Evolutionary conservation across 495 filamentous ascomycete species (phyloP).

Genomic region (Penicillium parvum): DNA sequence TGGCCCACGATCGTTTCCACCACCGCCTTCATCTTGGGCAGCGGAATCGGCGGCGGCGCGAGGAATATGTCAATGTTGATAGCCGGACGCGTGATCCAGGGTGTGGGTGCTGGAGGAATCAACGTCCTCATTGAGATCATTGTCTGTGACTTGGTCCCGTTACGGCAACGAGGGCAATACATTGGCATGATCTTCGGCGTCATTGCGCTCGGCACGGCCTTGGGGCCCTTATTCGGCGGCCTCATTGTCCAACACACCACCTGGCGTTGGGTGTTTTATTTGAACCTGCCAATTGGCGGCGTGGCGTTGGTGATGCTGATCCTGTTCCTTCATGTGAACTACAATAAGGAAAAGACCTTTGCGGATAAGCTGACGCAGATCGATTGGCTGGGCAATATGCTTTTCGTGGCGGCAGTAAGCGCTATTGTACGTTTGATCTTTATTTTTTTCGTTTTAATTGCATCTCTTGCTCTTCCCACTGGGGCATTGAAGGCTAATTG

Average conservation of each 20-base stretch:
- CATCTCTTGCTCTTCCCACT: conserved; percentile 47
- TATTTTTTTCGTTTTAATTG: too few species aligned
- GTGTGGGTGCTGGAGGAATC: conserved; percentile 32
- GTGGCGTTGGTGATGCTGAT: conserved; percentile 20
- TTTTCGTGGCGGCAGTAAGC: conserved; percentile 43
- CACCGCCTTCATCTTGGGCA: too few species aligned
- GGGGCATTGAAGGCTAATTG: too few species aligned
- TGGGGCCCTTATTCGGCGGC: conserved; percentile 29
- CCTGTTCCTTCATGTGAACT: conserved; percentile 25
- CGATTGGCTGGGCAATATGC: conserved; percentile 47
- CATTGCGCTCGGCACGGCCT: conserved; percentile 15
- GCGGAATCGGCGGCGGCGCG: too few species aligned
- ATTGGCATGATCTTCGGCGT: conserved; percentile 21
- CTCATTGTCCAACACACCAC: conserved; percentile 16
- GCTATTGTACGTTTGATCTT: too few species aligned
- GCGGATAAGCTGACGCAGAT: too few species aligned
- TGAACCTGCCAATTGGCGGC: conserved; percentile 43
- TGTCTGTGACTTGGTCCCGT: conserved; percentile 29
- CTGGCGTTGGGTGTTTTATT: conserved; percentile 34
- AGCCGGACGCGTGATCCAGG: conserved; percentile 34
- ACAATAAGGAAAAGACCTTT: too few species aligned
- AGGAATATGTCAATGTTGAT: too few species aligned
- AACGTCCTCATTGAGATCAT: conserved; percentile 29
- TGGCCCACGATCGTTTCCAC: too few species aligned
- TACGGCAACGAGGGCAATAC: conserved; percentile 24